A percentile compares a stretch with the other conserved stretches of the same genome.
These are phyloP conservation scores for Westerdykella aurantiaca DNA, from an alignment of 2,329 filamentous ascomycete species.

Conservation along the genomic window DNA sequence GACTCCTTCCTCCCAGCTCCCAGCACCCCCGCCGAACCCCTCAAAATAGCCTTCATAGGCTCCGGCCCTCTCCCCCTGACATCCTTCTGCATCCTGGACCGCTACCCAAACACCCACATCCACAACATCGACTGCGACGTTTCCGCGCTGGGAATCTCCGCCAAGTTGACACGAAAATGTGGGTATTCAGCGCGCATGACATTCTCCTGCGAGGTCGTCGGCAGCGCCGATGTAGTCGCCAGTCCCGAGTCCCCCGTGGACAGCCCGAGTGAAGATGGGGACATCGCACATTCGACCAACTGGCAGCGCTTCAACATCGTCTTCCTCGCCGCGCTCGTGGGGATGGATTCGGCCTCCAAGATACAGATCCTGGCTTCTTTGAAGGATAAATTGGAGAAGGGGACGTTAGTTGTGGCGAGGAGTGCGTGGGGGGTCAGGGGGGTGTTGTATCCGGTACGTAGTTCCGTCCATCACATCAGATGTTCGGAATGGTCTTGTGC, in stretches of 20 bases:
- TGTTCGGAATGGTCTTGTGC: background rate
- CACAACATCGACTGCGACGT: slow-evolving; percentile 42
- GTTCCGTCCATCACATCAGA: background rate
- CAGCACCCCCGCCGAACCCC: slow-evolving; percentile 7
- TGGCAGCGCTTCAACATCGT: slow-evolving; percentile 43
- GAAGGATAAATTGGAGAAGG: slow-evolving; percentile 37
- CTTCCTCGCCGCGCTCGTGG: slow-evolving; percentile 48
- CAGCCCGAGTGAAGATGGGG: background rate
- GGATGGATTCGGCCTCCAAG: slow-evolving; percentile 40
- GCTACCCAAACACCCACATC: slow-evolving; percentile 28
- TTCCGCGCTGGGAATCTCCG: slow-evolving; percentile 33
- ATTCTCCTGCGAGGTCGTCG: slow-evolving; percentile 36
- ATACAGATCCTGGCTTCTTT: slow-evolving; percentile 36
- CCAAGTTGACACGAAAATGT: slow-evolving; percentile 26
- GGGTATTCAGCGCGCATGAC: slow-evolving; percentile 31
- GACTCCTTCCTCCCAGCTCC: slow-evolving; percentile 1
- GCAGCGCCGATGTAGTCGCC: background rate
- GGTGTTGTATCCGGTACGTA: slow-evolving; percentile 45
- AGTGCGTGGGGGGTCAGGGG: slow-evolving; percentile 43
- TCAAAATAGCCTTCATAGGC: slow-evolving; percentile 45
- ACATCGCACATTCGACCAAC: slow-evolving; percentile 2
- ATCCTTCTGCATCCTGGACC: slow-evolving; percentile 40
- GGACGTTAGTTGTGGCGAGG: slow-evolving; percentile 43
- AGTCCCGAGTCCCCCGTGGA: background rate
- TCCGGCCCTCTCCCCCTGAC: slow-evolving; percentile 49